Evolutionary conservation across 2,329 filamentous ascomycete genomes (phyloP).

Genomic region (Achaetomium macrosporum): DNA sequence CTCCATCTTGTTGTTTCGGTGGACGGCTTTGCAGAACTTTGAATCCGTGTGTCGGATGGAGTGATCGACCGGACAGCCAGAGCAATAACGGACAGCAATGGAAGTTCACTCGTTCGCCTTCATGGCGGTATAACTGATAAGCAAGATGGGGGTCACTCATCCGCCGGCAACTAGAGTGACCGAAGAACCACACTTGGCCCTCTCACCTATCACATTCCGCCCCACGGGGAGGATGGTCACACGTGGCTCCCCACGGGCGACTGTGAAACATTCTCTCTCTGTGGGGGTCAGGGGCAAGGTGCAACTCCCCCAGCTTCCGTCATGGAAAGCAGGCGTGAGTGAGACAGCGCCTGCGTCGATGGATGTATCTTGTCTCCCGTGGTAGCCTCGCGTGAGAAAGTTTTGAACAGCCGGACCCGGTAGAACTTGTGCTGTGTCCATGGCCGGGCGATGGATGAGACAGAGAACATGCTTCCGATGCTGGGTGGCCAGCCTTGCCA

Average conservation of each 20-base stretch:
- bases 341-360: neutral
- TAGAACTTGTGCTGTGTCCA: neutral
- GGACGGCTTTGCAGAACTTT: too few species aligned
- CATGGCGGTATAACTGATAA: neutral
- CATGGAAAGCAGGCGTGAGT: neutral
- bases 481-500: neutral
- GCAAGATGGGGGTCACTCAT: slow-evolving; percentile 2
- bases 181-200: neutral
- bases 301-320: neutral
- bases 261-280: slow-evolving; percentile 5
- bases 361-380: neutral
- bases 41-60: too few species aligned
- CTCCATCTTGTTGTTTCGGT: too few species aligned
- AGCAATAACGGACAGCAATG: too few species aligned
- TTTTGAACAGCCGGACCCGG: neutral
- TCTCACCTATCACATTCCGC: slow-evolving; percentile 1
- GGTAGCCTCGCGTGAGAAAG: neutral
- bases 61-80: too few species aligned
- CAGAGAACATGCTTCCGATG: neutral
- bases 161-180: neutral
- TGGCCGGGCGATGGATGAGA: neutral
- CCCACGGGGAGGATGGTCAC: slow-evolving; percentile 1
- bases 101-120: neutral
- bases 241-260: slow-evolving; percentile 13
- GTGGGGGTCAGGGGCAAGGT: slow-evolving; percentile 15